These are phyloP conservation scores for Erythrobasidium hasegawianum DNA, from an alignment of 1,284 basidiomycete genomes.

Conservation along the genomic window DNA sequence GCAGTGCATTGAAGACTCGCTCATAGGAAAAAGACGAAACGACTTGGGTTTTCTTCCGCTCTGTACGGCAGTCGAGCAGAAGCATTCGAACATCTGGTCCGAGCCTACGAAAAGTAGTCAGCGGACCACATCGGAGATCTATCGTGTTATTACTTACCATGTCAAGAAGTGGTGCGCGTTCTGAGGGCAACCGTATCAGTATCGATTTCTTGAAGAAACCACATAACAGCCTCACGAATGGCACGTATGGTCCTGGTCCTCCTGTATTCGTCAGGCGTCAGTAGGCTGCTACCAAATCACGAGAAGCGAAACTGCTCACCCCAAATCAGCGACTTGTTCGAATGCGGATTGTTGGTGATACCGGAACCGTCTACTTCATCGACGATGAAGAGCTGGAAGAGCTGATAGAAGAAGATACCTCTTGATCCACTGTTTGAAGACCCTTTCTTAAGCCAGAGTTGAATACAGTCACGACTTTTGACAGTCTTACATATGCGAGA, in stretches of 20 bases:
- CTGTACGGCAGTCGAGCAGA: slow-evolving; percentile 76
- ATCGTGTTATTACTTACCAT: neutral
- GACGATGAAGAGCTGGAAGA: slow-evolving; percentile 83
- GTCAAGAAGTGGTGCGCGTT: slow-evolving; percentile 20
- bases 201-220: slow-evolving; percentile 16
- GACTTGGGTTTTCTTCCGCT: slow-evolving; percentile 73
- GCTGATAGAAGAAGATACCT: slow-evolving; percentile 75
- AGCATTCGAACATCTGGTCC: slow-evolving; percentile 54
- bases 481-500: slow-evolving; percentile 18
- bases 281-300: neutral
- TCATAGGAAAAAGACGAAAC: slow-evolving; percentile 69
- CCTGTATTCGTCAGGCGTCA: neutral
- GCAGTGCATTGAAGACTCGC: slow-evolving; percentile 59
- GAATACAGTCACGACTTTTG: neutral
- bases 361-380: slow-evolving; percentile 68
- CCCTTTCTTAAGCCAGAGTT: too few species aligned
- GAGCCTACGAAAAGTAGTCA: too few species aligned
- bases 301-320: neutral
- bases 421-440: slow-evolving; percentile 56
- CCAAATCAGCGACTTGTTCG: slow-evolving; percentile 18
- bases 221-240: slow-evolving; percentile 35
- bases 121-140: too few species aligned
- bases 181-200: neutral
- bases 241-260: slow-evolving; percentile 57
- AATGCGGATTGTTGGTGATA: slow-evolving; percentile 55